A percentile compares a stretch with the other conserved stretches of the same genome.
Conservation (phyloP, 352 stramenopile species). For the Plasmopara viticola region DNA sequence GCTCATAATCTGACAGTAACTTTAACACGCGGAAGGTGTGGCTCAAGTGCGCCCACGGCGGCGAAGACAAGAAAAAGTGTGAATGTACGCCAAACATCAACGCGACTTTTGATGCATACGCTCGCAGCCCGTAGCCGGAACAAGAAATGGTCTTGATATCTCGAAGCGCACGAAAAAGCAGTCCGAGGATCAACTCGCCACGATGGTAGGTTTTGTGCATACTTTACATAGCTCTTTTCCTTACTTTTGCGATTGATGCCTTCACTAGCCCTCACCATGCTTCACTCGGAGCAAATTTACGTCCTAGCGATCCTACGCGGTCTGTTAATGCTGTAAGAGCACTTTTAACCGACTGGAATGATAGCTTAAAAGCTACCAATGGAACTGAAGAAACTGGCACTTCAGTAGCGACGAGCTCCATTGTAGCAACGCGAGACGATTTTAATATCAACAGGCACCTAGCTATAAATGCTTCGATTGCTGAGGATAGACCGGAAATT, state of each 20-base stretch:
- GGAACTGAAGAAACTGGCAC: slow-evolving; percentile 9
- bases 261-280: slow-evolving; percentile 40
- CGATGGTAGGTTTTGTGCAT: slow-evolving; percentile 38
- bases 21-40: too few species aligned
- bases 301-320: slow-evolving; percentile 57
- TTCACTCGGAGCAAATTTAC: slow-evolving; percentile 55
- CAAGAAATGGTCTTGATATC: slow-evolving; percentile 25
- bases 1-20: too few species aligned
- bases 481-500: slow-evolving; percentile 36
- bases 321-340: slow-evolving; percentile 42
- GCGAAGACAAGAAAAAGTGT: too few species aligned
- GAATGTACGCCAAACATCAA: too few species aligned
- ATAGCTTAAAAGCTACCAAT: slow-evolving; percentile 5
- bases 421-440: slow-evolving; percentile 1
- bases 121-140: slow-evolving; percentile 21
- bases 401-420: slow-evolving; percentile 8
- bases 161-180: slow-evolving; percentile 52
- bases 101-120: too few species aligned
- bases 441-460: slow-evolving; percentile 10
- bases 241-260: not conserved
- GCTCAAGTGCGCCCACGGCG: too few species aligned
- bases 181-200: slow-evolving; percentile 64
- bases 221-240: not conserved
- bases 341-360: slow-evolving; percentile 35
- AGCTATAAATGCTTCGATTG: slow-evolving; percentile 33